These are phyloP conservation scores for Cryptosporidium tyzzeri DNA, from an alignment of 169 alveolate genomes.

Conservation along the genomic window DNA sequence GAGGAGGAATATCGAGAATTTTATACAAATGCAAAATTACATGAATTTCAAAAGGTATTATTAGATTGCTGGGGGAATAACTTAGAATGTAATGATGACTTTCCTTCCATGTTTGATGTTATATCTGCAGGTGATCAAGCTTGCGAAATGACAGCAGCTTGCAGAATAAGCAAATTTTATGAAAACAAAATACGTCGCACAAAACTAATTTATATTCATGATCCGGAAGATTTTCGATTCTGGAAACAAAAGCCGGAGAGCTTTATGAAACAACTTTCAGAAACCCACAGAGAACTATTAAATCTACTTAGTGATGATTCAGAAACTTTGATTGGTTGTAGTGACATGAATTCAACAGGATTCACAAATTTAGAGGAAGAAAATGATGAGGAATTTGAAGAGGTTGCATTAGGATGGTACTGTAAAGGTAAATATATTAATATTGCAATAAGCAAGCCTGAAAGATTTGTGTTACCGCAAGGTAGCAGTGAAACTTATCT, in stretches of 20 bases:
- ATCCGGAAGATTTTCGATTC: constrained; percentile 70
- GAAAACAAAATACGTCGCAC: constrained; percentile 58
- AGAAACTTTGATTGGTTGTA: constrained; percentile 59
- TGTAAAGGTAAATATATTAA: constrained; percentile 49
- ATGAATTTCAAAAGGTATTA: constrained; percentile 72
- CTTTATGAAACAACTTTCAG: constrained; percentile 28
- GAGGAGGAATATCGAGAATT: constrained; percentile 80
- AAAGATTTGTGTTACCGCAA: constrained; percentile 66
- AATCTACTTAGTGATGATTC: constrained; percentile 46
- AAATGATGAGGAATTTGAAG: constrained; percentile 77
- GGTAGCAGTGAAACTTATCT: constrained; percentile 40
- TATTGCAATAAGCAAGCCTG: constrained; percentile 70
- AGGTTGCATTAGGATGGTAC: constrained; percentile 59
- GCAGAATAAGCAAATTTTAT: constrained; percentile 75
- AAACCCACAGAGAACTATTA: constrained; percentile 58
- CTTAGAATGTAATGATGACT: not conserved
- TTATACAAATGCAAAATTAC: constrained; percentile 78
- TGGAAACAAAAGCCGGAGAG: constrained; percentile 74
- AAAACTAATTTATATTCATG: constrained; percentile 50
- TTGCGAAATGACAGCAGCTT: constrained; percentile 81
- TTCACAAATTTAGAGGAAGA: constrained; percentile 19
- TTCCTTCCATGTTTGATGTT: constrained; percentile 61
- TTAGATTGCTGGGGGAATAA: constrained; percentile 60
- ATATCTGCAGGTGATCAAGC: constrained; percentile 80
- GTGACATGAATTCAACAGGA: constrained; percentile 62